phyloP scores from a whole-genome alignment of 352 stramenopile genomes.

The Globisporangium paddicum region DNA sequence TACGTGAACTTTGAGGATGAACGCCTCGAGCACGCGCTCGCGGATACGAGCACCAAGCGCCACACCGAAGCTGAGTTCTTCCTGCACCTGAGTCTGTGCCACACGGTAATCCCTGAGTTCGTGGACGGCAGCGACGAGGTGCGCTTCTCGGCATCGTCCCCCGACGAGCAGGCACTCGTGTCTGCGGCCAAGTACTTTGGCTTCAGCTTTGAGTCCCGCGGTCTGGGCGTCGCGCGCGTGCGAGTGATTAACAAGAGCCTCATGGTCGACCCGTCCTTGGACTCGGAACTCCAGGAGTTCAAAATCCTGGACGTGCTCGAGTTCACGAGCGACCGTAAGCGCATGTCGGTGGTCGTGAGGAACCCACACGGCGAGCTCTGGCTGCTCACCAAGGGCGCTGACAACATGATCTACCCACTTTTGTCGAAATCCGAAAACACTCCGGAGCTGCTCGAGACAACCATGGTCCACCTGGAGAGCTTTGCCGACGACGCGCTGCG shows the following conservation, averaged over 20 bases:
- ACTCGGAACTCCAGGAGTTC: slow-evolving; percentile 54
- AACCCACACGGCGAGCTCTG: slow-evolving; percentile 63
- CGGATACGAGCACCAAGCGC: slow-evolving; percentile 23
- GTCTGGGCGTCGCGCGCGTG: slow-evolving; percentile 56
- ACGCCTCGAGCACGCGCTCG: slow-evolving; percentile 37
- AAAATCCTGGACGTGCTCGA: slow-evolving; percentile 93
- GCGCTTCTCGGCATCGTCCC: slow-evolving; percentile 73
- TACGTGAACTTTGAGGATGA: slow-evolving; percentile 84
- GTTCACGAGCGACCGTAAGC: slow-evolving; percentile 91
- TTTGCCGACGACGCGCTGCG: slow-evolving; percentile 83
- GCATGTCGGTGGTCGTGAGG: slow-evolving; percentile 76
- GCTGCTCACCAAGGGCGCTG: slow-evolving; percentile 87
- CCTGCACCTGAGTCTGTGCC: slow-evolving; percentile 75
- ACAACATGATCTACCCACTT: slow-evolving; percentile 90
- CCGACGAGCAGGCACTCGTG: slow-evolving; percentile 89
- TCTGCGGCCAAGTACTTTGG: slow-evolving; percentile 78
- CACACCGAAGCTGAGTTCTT: slow-evolving; percentile 76
- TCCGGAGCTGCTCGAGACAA: slow-evolving; percentile 48
- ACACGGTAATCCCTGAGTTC: slow-evolving; percentile 70
- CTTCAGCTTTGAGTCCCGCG: slow-evolving; percentile 67
- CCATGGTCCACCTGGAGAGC: slow-evolving; percentile 58
- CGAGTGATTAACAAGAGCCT: slow-evolving; percentile 44
- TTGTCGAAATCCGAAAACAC: slow-evolving; percentile 55
- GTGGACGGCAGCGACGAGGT: slow-evolving; percentile 49
- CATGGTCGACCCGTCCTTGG: slow-evolving; percentile 26